phyloP scores from a whole-genome alignment of 2,329 filamentous ascomycete species.

The Alternaria novae-zelandiae region DNA sequence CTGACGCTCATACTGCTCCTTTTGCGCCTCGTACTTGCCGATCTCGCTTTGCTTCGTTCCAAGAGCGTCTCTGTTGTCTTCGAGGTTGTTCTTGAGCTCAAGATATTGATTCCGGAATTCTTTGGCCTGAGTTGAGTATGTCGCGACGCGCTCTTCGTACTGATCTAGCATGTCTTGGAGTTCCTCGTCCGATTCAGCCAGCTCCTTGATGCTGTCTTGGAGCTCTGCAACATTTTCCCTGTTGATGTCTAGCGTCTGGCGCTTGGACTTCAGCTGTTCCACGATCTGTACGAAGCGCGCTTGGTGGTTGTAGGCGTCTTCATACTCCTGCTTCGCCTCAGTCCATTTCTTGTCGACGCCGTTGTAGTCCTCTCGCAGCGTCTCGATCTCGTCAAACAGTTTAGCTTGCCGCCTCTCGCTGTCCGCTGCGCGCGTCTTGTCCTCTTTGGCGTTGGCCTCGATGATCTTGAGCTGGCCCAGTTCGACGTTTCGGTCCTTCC shows the following conservation, averaged over 20 bases:
- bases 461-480: slow-evolving; percentile 74
- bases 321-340: slow-evolving; percentile 57
- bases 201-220: slow-evolving; percentile 73
- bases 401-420: slow-evolving; percentile 59
- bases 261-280: slow-evolving; percentile 76
- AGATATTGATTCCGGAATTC: slow-evolving; percentile 69
- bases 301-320: slow-evolving; percentile 73
- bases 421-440: slow-evolving; percentile 83
- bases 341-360: slow-evolving; percentile 41
- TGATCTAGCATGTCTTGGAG: slow-evolving; percentile 74
- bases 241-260: slow-evolving; percentile 73
- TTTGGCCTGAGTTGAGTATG: slow-evolving; percentile 69
- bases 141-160: slow-evolving; percentile 76
- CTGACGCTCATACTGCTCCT: slow-evolving; percentile 84
- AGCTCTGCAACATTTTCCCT: slow-evolving; percentile 74
- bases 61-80: slow-evolving; percentile 52
- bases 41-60: slow-evolving; percentile 64
- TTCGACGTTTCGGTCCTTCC: slow-evolving; percentile 81
- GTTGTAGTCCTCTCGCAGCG: slow-evolving; percentile 38
- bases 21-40: slow-evolving; percentile 83
- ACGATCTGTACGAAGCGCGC: slow-evolving; percentile 77
- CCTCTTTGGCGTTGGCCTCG: slow-evolving; percentile 77
- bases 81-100: slow-evolving; percentile 63
- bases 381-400: slow-evolving; percentile 71
- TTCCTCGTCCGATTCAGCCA: slow-evolving; percentile 78